Percentiles rank a stretch among this genome's conserved stretches.
Evolutionary conservation across 805 yeast genomes (phyloP).

Genomic region (Lipomyces oligophaga): DNA sequence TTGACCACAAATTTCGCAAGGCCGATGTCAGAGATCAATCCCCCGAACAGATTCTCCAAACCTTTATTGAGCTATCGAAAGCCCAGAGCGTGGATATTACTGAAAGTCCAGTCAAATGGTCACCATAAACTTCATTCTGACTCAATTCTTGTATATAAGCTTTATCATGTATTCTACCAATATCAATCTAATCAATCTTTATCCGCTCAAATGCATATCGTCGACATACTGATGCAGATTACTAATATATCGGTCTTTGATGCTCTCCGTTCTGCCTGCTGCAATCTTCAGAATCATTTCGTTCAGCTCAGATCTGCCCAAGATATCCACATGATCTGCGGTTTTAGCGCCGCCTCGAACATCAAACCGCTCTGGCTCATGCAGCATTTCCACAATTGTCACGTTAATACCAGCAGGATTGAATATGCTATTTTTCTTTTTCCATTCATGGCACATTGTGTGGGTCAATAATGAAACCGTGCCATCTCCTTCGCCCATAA

Average conservation of each 20-base stretch:
- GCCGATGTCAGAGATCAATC: too few relatives aligned
- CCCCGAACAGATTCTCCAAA: too few relatives aligned
- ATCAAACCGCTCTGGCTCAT: conserved; percentile 90
- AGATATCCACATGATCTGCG: conserved; percentile 95
- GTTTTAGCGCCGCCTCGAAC: conserved; percentile 96
- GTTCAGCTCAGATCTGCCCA: conserved; percentile 89
- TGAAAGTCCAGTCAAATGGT: too few relatives aligned
- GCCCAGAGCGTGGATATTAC: too few relatives aligned
- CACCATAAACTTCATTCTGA: too few relatives aligned
- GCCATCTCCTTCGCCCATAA: conserved; percentile 91
- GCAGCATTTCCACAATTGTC: conserved; percentile 82
- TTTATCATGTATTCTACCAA: too few relatives aligned
- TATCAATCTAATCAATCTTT: too few relatives aligned
- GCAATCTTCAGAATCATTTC: conserved; percentile 81
- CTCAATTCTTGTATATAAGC: too few relatives aligned
- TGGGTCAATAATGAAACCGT: conserved; percentile 87
- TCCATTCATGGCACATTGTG: conserved; percentile 89
- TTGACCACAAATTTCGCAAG: too few relatives aligned
- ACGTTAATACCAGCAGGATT: conserved; percentile 77
- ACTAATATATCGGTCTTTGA: conserved; percentile 58
- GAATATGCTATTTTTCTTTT: conserved; percentile 52
- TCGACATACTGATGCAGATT: conserved; percentile 59
- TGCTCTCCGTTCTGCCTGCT: conserved; percentile 68
- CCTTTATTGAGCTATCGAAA: too few relatives aligned
- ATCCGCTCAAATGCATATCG: conserved; percentile 53